Evolutionary conservation across 768 basidiomycete species (phyloP).

Genomic region (Trametes elegans): DNA sequence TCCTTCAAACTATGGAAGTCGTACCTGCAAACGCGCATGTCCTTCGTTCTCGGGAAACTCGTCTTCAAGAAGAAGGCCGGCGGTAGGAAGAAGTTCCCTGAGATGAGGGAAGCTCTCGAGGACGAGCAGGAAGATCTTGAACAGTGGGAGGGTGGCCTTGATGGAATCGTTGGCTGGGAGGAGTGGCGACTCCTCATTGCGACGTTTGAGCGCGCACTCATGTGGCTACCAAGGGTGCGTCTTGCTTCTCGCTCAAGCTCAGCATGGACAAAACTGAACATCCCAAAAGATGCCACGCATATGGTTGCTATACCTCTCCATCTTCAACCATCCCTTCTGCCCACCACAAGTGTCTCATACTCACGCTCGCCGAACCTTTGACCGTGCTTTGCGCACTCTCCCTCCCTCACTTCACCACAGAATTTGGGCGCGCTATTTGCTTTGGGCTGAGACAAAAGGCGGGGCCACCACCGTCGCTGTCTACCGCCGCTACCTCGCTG

Average conservation of each 20-base stretch:
- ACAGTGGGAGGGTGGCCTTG: conserved; percentile 83
- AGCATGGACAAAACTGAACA: too few relatives aligned
- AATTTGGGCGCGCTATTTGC: conserved; percentile 89
- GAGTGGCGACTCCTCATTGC: conserved; percentile 93
- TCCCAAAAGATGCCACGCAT: conserved; percentile 76
- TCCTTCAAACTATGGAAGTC: conserved; percentile 97
- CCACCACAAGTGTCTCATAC: conserved; percentile 82
- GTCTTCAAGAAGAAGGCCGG: conserved; percentile 74
- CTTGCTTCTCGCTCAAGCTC: conserved; percentile 1
- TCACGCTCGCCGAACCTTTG: conserved; percentile 91
- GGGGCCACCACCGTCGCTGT: conserved; percentile 75
- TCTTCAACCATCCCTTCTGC: conserved; percentile 88
- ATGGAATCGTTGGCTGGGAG: conserved; percentile 90
- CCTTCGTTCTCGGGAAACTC: conserved; percentile 80
- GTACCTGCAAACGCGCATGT: conserved; percentile 80
- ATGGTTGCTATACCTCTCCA: conserved; percentile 91
- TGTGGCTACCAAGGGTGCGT: conserved; percentile 90
- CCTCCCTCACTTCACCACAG: conserved; percentile 90
- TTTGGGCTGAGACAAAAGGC: conserved; percentile 86
- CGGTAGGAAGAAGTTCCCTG: conserved; percentile 88
- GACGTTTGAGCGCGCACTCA: conserved; percentile 87
- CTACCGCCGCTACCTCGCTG: conserved; percentile 85
- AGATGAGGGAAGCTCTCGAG: conserved; percentile 86
- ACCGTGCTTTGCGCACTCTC: conserved; percentile 89
- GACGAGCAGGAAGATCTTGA: conserved; percentile 79